Conservation (phyloP, 78 protist species). For the Mantamonas sphyraenae region DNA sequence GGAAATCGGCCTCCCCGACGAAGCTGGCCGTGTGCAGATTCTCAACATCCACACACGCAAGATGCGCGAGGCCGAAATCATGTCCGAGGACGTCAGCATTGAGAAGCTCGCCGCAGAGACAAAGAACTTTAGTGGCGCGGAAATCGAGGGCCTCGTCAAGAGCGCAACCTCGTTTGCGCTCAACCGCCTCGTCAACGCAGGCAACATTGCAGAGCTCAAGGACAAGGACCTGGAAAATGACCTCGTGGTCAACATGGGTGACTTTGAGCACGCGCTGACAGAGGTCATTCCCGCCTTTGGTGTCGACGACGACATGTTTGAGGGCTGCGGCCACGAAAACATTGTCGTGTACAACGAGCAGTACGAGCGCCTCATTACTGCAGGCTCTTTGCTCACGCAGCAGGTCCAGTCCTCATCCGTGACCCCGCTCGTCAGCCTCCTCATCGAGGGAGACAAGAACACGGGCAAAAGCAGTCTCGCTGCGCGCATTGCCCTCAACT, state of each 20-base stretch:
- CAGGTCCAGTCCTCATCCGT: no score
- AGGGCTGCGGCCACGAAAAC: constrained; percentile 46
- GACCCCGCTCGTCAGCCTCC: no score
- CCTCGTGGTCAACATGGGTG: constrained; percentile 15
- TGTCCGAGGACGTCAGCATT: constrained; percentile 75
- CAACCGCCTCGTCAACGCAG: constrained; percentile 46
- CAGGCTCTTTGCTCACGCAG: no score
- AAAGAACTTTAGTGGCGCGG: constrained; percentile 94
- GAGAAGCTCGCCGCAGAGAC: constrained; percentile 67
- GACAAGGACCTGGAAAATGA: constrained; percentile 1
- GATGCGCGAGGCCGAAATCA: constrained; percentile 36
- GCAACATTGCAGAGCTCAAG: constrained; percentile 34
- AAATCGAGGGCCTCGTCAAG: constrained; percentile 85
- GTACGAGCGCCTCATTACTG: no score
- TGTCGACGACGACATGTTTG: constrained; percentile 53
- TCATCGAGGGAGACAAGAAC: constrained; percentile 51
- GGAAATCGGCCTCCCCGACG: constrained; percentile 95
- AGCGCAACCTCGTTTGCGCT: constrained; percentile 79
- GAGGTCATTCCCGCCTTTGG: constrained; percentile 93
- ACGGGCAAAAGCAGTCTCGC: constrained; percentile 95
- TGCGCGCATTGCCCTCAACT: constrained; percentile 62
- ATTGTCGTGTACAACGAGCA: no score
- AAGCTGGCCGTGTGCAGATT: constrained; percentile 88
- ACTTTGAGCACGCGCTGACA: constrained; percentile 76
- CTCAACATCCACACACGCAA: constrained; percentile 85